Evolutionary conservation across 257 asterid species (phyloP).

Genomic region (Henckelia pumila): DNA sequence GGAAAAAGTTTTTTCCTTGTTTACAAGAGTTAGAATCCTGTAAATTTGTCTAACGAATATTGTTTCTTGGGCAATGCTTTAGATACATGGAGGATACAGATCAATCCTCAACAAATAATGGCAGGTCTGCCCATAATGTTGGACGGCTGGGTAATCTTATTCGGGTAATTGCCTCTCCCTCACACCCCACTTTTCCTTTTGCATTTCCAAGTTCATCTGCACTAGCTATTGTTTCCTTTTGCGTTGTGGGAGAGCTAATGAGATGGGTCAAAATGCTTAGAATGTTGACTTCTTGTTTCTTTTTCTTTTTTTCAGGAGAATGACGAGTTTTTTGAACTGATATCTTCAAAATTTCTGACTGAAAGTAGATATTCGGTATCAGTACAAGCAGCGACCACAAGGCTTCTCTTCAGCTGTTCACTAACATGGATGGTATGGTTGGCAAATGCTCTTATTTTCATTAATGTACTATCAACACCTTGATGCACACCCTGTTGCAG

Average conservation of each 20-base stretch:
- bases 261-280: background rate
- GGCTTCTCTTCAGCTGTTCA: slow-evolving; percentile 94
- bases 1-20: background rate
- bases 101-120: slow-evolving; percentile 60
- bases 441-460: background rate
- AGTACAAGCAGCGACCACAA: slow-evolving; percentile 71
- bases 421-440: slow-evolving; percentile 78
- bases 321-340: slow-evolving; percentile 82
- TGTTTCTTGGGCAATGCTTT: slow-evolving; percentile 25
- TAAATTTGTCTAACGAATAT: slow-evolving; percentile 1
- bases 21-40: background rate
- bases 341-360: slow-evolving; percentile 69
- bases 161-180: slow-evolving; percentile 69
- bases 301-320: slow-evolving; percentile 72
- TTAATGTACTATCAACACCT: background rate
- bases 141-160: slow-evolving; percentile 92
- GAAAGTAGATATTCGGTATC: slow-evolving; percentile 71
- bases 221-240: slow-evolving; percentile 2
- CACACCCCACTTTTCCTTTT: slow-evolving; percentile 17
- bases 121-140: slow-evolving; percentile 77
- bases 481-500: slow-evolving; percentile 11
- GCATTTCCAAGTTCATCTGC: slow-evolving; percentile 14
- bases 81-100: slow-evolving; percentile 82
- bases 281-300: slow-evolving; percentile 20
- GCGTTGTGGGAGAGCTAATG: slow-evolving; percentile 4